A percentile compares a stretch with the other conserved stretches of the same genome.
Evolutionary conservation across 1,284 basidiomycete species (phyloP).

Genomic region (Crepidotus sp.): DNA sequence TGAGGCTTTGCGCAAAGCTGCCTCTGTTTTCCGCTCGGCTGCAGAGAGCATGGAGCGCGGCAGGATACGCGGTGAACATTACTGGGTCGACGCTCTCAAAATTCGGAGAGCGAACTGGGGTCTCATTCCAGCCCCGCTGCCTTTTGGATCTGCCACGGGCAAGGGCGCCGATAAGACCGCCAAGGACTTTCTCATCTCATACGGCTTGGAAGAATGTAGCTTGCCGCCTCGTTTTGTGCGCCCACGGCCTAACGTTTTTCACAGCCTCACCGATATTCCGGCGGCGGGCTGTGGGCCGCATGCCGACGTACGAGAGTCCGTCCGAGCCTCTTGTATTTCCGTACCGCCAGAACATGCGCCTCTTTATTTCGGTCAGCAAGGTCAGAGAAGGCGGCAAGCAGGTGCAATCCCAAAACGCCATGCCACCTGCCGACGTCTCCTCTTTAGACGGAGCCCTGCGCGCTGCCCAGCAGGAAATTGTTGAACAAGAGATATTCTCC

Average conservation of each 20-base stretch:
- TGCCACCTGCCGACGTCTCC: slow-evolving; percentile 25
- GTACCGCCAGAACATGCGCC: slow-evolving; percentile 46
- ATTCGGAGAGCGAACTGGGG: slow-evolving; percentile 70
- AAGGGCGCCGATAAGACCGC: slow-evolving; percentile 70
- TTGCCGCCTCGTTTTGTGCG: slow-evolving; percentile 6
- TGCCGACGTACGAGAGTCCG: slow-evolving; percentile 41
- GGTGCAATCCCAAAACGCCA: slow-evolving; percentile 31
- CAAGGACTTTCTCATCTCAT: slow-evolving; percentile 70
- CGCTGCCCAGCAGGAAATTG: slow-evolving; percentile 57
- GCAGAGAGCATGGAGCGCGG: slow-evolving; percentile 59
- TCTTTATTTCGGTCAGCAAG: slow-evolving; percentile 46
- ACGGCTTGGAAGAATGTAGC: slow-evolving; percentile 69
- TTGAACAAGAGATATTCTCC: slow-evolving; percentile 73
- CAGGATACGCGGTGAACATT: slow-evolving; percentile 52
- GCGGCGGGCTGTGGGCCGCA: slow-evolving; percentile 56
- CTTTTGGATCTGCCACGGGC: slow-evolving; percentile 54
- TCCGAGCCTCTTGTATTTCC: slow-evolving; percentile 50
- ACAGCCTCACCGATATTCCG: slow-evolving; percentile 55
- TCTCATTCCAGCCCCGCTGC: slow-evolving; percentile 65
- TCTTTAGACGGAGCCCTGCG: slow-evolving; percentile 44
- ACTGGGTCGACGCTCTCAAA: slow-evolving; percentile 72
- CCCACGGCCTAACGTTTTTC: slow-evolving; percentile 8
- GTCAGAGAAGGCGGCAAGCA: slow-evolving; percentile 27
- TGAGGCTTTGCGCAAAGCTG: slow-evolving; percentile 62
- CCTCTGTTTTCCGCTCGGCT: slow-evolving; percentile 57